Evolutionary conservation across 2,329 filamentous ascomycete genomes (phyloP), one percentile per base, ranked within the genome.

Genomic region (Pestalotiopsis fici): DNA sequence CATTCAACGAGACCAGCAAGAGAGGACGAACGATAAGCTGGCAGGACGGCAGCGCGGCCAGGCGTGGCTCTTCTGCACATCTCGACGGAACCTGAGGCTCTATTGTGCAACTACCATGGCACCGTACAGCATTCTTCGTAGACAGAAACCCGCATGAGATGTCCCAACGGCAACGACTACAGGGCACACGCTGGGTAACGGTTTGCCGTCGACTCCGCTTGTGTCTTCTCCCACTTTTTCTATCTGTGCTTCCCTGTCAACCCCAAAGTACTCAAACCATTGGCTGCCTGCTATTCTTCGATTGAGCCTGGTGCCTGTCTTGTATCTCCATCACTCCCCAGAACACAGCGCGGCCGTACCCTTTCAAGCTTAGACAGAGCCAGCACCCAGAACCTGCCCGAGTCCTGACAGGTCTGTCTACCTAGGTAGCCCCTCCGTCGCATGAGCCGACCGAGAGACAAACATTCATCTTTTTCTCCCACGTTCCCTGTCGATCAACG

Each of bases 1-100:
- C 69, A 61, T 67, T 68, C 56, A 67, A 43, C 62, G n/a, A n/a
- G n/a, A n/a, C n/a, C n/a, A n/a, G 67, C 68, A 56, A 37, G 6
- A 43, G 50, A 37, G 37, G 55, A 21, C 15, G 43, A 55, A 28
- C 31, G 27, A 65, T 43, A 55, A 28, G 43, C 18, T 27, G 18
- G 23, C 39, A 39, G 47, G 23, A 12, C 25, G 60, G n/a, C 43
- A 50, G n/a, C 43, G 43, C 43, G 43, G 43, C 43, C 43, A 50
- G 18, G 6, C n/a, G n/a, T 47, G 54, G 18, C n/a, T 25, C 7
- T 31, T 28, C 18, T 31, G 23, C 23, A 57, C 13, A 12, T 27
- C 55, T 54, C 47, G 18, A 54, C 18, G 9, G 55, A 25, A 18
- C 55, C 13, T 31, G 27, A 57, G 55, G 55, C 55, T 57, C 55